Evolutionary conservation across 1,284 basidiomycete genomes (phyloP).

Genomic region (Inonotus hispidus): DNA sequence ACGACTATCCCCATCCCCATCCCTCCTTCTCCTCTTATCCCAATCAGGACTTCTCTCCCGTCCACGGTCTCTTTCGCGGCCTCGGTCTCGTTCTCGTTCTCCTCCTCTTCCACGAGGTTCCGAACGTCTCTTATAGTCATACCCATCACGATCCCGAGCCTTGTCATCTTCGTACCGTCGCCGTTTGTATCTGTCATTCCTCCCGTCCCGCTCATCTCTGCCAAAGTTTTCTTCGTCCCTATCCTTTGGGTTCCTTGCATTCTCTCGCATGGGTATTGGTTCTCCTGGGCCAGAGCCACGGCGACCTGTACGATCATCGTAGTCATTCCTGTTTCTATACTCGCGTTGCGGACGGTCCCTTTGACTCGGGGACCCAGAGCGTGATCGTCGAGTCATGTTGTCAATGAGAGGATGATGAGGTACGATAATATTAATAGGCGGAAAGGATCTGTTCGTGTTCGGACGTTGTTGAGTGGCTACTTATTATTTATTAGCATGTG

Average conservation of each 20-base stretch:
- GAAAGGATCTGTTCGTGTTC: background rate
- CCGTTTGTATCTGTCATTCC: slow-evolving; percentile 2
- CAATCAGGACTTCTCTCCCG: slow-evolving; percentile 9
- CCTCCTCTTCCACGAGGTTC: slow-evolving; percentile 11
- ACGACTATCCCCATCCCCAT: slow-evolving; percentile 24
- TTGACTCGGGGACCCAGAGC: slow-evolving; percentile 1
- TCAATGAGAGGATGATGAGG: background rate
- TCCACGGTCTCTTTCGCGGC: slow-evolving; percentile 9
- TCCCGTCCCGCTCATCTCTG: background rate
- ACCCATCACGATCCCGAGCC: background rate
- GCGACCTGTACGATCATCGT: background rate
- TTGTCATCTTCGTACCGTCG: background rate
- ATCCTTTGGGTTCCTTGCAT: background rate
- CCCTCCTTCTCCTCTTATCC: slow-evolving; percentile 24
- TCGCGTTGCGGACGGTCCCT: background rate
- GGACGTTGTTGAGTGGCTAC: too few relatives aligned
- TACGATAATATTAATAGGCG: background rate
- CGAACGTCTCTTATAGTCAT: background rate
- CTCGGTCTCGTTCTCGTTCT: slow-evolving; percentile 6
- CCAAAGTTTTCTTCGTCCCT: background rate
- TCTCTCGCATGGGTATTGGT: background rate
- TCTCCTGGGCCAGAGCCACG: background rate
- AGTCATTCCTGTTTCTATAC: background rate
- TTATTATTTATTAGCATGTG: too few relatives aligned
- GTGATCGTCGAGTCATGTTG: slow-evolving; percentile 6